Conservation (phyloP, 129 eudicot genomes). For the Artemisia tridentata region DNA sequence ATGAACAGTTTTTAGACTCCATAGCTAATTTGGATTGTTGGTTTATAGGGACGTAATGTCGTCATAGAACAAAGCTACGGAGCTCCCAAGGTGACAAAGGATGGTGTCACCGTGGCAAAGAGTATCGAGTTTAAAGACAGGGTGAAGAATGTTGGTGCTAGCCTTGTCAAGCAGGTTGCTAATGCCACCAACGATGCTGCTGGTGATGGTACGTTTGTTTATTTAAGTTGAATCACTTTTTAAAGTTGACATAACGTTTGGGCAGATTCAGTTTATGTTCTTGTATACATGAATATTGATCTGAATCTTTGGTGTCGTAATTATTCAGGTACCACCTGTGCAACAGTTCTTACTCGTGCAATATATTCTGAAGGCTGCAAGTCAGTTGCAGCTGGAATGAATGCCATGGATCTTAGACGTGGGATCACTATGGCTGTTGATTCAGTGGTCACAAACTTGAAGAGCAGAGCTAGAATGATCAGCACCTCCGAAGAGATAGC, state of each 20-base stretch:
- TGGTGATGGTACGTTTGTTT: conserved; percentile 68
- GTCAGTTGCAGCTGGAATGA: conserved; percentile 92
- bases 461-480: conserved; percentile 66
- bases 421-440: conserved; percentile 71
- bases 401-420: conserved; percentile 81
- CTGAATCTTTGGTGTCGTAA: conserved; percentile 6
- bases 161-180: conserved; percentile 87
- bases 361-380: conserved; percentile 80
- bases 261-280: neutral
- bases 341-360: conserved; percentile 82
- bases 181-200: conserved; percentile 89
- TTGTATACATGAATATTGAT: neutral
- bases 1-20: neutral
- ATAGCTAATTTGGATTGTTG: conserved; percentile 9
- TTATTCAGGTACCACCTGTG: conserved; percentile 79
- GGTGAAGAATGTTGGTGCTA: conserved; percentile 77
- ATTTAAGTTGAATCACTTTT: neutral
- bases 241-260: neutral
- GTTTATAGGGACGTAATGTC: conserved; percentile 78
- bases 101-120: conserved; percentile 93
- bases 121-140: conserved; percentile 80
- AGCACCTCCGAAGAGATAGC: conserved; percentile 72
- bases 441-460: conserved; percentile 55
- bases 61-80: conserved; percentile 84
- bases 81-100: conserved; percentile 93